A percentile compares a stretch with the other conserved stretches of the same genome.
Evolutionary conservation across 495 filamentous ascomycete genomes (phyloP).

Genomic region (Podospora appendiculata): DNA sequence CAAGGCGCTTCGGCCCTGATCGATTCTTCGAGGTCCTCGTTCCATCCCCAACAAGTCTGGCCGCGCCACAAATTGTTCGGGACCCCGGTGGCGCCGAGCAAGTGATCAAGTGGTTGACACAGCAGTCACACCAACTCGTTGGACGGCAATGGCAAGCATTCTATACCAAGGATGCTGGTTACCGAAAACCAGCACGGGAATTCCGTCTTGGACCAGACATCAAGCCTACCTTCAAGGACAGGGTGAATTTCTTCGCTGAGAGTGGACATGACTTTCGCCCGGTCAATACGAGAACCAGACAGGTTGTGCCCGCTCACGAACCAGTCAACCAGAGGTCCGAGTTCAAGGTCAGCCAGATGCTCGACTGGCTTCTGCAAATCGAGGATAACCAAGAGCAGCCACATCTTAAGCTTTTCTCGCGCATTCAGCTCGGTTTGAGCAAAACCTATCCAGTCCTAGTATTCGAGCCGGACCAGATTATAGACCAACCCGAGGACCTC

Average conservation of each 20-base stretch:
- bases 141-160: constrained; percentile 41
- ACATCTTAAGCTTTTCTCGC: constrained; percentile 28
- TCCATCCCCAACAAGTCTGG: constrained; percentile 18
- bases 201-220: constrained; percentile 24
- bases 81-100: constrained; percentile 17
- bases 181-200: constrained; percentile 28
- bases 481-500: constrained; percentile 22
- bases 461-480: constrained; percentile 30
- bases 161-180: constrained; percentile 29
- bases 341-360: constrained; percentile 22
- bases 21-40: constrained; percentile 38
- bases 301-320: constrained; percentile 3
- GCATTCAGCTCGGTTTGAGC: constrained; percentile 38
- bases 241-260: constrained; percentile 39
- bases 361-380: constrained; percentile 37
- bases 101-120: constrained; percentile 34
- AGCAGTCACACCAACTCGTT: constrained; percentile 26
- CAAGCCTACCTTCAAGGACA: constrained; percentile 29
- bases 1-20: constrained; percentile 39
- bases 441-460: constrained; percentile 30
- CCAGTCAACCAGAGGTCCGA: constrained; percentile 18
- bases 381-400: constrained; percentile 30
- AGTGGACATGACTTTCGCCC: constrained; percentile 25
- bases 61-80: constrained; percentile 13
- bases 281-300: neutral